phyloP scores from a whole-genome alignment of 2,329 filamentous ascomycete genomes.

The Ceratocystis albifundus region DNA sequence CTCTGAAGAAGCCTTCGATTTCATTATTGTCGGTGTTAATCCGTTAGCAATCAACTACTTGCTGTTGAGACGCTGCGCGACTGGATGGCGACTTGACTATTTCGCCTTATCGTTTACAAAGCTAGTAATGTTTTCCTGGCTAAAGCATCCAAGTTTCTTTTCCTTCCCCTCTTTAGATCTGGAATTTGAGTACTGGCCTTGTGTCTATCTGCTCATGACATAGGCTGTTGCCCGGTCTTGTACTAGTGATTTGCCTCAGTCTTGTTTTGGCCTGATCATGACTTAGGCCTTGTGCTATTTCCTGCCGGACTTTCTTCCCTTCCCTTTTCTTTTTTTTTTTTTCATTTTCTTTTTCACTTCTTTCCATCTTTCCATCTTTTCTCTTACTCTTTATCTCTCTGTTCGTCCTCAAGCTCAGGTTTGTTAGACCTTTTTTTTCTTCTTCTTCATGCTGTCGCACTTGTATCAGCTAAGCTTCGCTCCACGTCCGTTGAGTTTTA shows the following conservation, averaged over 20 bases:
- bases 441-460: not conserved
- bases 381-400: not conserved
- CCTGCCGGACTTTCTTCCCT: not conserved
- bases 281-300: not conserved
- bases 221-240: not conserved
- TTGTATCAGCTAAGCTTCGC: not conserved
- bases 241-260: conserved; percentile 12
- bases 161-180: not conserved
- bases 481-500: conserved; percentile 7
- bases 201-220: not conserved
- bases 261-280: not conserved
- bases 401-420: not conserved
- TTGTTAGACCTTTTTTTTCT: not conserved
- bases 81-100: not conserved
- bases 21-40: not conserved
- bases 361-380: too few species aligned
- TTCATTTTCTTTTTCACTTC: not conserved
- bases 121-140: not conserved
- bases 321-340: not conserved
- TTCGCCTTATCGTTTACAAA: too few species aligned
- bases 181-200: not conserved
- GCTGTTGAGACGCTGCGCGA: not conserved
- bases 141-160: not conserved
- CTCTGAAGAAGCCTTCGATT: not conserved
- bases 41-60: not conserved